Evolutionary conservation across 2,329 filamentous ascomycete species (phyloP).

Genomic region (Atkinsonella hypoxylon): DNA sequence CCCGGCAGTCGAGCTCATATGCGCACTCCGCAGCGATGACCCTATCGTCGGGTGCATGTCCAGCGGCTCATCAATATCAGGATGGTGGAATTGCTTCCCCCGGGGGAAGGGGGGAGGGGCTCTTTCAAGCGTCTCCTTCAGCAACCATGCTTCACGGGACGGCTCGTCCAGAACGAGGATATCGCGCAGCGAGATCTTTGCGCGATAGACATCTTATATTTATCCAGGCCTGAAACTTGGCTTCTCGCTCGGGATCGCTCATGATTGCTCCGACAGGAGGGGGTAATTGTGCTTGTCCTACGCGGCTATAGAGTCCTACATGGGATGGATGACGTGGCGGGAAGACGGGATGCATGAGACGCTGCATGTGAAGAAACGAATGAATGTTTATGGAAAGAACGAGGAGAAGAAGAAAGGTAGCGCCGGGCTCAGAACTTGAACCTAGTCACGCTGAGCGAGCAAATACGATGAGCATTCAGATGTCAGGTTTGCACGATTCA

Average conservation of each 20-base stretch:
- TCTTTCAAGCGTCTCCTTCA: too few species aligned
- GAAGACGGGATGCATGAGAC: not conserved
- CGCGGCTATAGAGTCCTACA: not conserved
- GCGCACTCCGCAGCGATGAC: not conserved
- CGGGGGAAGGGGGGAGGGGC: not conserved
- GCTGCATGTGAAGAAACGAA: not conserved
- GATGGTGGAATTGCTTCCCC: slow-evolving; percentile 4
- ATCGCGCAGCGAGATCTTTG: slow-evolving; percentile 1
- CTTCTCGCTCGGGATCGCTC: not conserved
- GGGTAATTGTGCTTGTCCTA: not conserved
- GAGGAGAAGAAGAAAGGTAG: too few species aligned
- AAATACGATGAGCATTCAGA: too few species aligned
- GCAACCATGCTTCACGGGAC: not conserved
- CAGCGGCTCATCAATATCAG: slow-evolving; percentile 1
- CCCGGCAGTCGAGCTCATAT: slow-evolving; percentile 4
- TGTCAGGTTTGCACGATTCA: too few species aligned
- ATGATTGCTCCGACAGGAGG: not conserved
- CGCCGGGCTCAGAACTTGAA: too few species aligned
- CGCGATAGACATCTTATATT: slow-evolving; percentile 2
- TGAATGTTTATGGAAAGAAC: not conserved
- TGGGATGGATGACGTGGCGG: not conserved
- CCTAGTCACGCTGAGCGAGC: too few species aligned
- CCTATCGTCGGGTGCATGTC: slow-evolving; percentile 1
- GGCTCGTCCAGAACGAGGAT: slow-evolving; percentile 1
- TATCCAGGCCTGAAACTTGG: slow-evolving; percentile 2